These are phyloP conservation scores for Austroboletus novae-zelandiae DNA, from an alignment of 1,284 basidiomycete genomes.

Conservation along the genomic window DNA sequence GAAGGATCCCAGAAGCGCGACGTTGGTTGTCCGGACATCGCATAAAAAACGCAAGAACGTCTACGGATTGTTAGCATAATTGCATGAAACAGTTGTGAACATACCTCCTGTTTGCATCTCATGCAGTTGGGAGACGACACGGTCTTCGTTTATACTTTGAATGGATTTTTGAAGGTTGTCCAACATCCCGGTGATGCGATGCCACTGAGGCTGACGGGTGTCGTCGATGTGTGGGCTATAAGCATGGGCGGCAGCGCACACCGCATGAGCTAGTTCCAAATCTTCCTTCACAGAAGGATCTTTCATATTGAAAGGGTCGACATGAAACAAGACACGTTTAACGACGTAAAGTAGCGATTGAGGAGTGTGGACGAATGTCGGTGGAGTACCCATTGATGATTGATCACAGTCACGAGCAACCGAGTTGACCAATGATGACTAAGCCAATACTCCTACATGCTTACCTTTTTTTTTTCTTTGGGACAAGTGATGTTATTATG, in stretches of 20 bases:
- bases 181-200: constrained; percentile 1
- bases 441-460: too few species aligned
- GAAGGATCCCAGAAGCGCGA: too few species aligned
- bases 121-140: not conserved
- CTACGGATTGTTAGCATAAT: not conserved
- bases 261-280: too few species aligned
- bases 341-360: not conserved
- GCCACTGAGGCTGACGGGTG: constrained; percentile 1
- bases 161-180: not conserved
- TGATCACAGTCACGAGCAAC: too few species aligned
- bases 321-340: not conserved
- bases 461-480: too few species aligned
- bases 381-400: too few species aligned
- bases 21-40: not conserved
- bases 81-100: too few species aligned
- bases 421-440: too few species aligned
- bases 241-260: not conserved
- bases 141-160: not conserved
- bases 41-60: not conserved
- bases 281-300: not conserved
- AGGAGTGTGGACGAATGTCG: too few species aligned
- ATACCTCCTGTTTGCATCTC: too few species aligned
- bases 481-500: too few species aligned
- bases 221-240: not conserved
- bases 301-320: too few species aligned